Percentiles rank a stretch among this genome's conserved stretches.
Conservation (phyloP, 345 rosid species). For the Rhizophora apiculata region DNA sequence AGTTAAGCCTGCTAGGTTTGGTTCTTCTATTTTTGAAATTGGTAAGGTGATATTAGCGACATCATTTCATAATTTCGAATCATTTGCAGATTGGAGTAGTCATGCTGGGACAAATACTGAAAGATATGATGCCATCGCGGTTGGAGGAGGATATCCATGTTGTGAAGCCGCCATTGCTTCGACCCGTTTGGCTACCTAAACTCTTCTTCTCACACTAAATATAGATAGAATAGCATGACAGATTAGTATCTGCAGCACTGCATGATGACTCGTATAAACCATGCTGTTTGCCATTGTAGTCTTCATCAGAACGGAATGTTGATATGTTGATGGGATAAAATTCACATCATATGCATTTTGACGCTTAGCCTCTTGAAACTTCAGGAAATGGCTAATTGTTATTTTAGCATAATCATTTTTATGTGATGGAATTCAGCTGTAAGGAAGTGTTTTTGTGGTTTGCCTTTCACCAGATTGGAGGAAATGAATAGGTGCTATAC, state of each 20-base stretch:
- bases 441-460: too few species aligned
- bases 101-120: slow-evolving; percentile 38
- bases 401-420: too few species aligned
- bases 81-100: slow-evolving; percentile 34
- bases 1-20: too few species aligned
- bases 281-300: neutral
- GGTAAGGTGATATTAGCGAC: neutral
- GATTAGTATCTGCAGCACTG: slow-evolving; percentile 32
- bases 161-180: slow-evolving; percentile 88
- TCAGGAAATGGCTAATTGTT: neutral
- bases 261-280: too few species aligned
- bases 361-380: neutral
- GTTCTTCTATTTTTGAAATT: neutral
- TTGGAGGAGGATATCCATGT: slow-evolving; percentile 93
- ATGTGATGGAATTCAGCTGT: too few species aligned
- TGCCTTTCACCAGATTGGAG: too few species aligned
- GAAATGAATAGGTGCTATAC: slow-evolving; percentile 61
- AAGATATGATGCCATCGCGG: slow-evolving; percentile 79
- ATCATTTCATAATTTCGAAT: neutral
- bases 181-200: slow-evolving; percentile 79
- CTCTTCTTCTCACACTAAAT: slow-evolving; percentile 86
- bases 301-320: neutral
- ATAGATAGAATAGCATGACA: slow-evolving; percentile 95
- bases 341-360: neutral
- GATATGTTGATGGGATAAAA: too few species aligned